These are phyloP conservation scores for Talaromyces sp. DNA, from an alignment of 2,329 filamentous ascomycete genomes.

Conservation along the genomic window DNA sequence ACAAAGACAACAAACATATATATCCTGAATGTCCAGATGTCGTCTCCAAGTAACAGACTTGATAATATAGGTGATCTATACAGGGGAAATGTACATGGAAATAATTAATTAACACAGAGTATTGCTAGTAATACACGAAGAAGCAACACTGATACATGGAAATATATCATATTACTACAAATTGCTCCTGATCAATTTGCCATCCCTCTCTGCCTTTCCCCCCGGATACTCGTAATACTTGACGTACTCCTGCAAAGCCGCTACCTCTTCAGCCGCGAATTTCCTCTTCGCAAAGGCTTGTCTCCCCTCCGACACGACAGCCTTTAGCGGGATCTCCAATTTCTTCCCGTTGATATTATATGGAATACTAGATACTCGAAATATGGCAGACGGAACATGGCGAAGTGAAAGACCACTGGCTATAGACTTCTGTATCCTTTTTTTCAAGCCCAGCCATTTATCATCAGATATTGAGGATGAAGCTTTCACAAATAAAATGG, in stretches of 20 bases:
- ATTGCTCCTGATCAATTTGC: background rate
- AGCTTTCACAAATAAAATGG: background rate
- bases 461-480: background rate
- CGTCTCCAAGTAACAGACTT: too few relatives aligned
- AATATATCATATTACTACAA: background rate
- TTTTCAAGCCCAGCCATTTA: background rate
- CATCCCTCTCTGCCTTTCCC: background rate
- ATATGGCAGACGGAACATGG: constrained; percentile 10
- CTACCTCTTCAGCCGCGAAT: background rate
- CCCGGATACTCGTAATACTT: background rate
- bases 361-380: constrained; percentile 7
- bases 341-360: constrained; percentile 13
- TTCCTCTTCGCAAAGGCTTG: constrained; percentile 7
- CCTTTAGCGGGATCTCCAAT: constrained; percentile 10
- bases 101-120: too few relatives aligned
- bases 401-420: constrained; percentile 1
- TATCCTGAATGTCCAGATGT: too few relatives aligned
- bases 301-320: constrained; percentile 1
- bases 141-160: background rate
- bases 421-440: background rate
- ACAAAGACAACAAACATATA: too few relatives aligned
- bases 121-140: too few relatives aligned
- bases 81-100: too few relatives aligned
- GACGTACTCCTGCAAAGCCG: background rate
- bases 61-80: too few relatives aligned